Base-by-base conservation (phyloP, 2,329 filamentous ascomycete genomes). In the Diaporthe aspalathi region DNA sequence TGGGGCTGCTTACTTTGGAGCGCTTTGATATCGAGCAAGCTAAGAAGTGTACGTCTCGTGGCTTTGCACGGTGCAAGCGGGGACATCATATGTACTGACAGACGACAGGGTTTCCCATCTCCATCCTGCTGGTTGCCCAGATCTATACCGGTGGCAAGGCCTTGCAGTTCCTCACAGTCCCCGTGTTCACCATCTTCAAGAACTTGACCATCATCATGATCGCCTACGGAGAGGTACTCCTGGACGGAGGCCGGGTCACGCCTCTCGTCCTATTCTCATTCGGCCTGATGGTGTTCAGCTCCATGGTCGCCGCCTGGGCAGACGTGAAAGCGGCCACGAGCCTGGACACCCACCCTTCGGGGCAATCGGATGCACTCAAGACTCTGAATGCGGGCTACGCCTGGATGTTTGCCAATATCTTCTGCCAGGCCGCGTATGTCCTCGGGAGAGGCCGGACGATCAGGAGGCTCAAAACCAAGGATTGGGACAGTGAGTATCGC, bases 101-200 rank as follows among this genome's bases (percentile, higher is more conserved):
- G 14, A 40, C 56, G 27, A 12, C 77, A 97, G 94, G 95, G 96
- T 97, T 98, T 79, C 96, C 96, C 65, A 94, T 99, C 78, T 97
- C 96, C 69, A 86, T 98, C 68, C 92, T 98, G 73, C 91, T 99
- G 74, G 95, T 98, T 79, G 95, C 94, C 80, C 98, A 98, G 95
- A 98, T 98, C 83, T 99, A 98, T 84, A 98, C 96, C 66, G 92
- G 94, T 78, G 95, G 94, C 78, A 97, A 98, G 86, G 94, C 96
- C n/a, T 90, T 99, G 50, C 94, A 98, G 83, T 98, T 92, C 83
- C 92, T 99, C 73, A 98, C 95, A 38, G 97, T 99, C 68, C 96
- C 96, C 24, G 96, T 99, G 24, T 99, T 98, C 84, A 99, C 96
- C 70, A 99, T 99, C 81, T 99, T 98, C 89, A 99, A 99, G 89